Evolutionary conservation across 2,329 filamentous ascomycete species (phyloP), one percentile per base, ranked within the genome.

Genomic region (Didymella arachidicola): DNA sequence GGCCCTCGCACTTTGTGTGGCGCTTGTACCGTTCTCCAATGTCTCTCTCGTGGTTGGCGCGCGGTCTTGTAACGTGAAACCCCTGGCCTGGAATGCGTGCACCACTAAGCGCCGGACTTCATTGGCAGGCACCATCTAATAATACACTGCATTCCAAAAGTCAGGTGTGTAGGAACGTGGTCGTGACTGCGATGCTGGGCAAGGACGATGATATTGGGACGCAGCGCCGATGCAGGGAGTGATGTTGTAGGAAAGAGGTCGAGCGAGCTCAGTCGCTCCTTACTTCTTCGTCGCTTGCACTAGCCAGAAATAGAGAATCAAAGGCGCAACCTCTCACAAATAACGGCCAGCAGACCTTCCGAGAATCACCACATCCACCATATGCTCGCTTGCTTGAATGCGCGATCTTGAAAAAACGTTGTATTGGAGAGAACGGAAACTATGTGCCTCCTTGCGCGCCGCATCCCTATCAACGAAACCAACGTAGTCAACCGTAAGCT

Each of bases 361-460:
- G 46, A 43, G 46, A 43, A 42, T 19, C 30, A 38, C 27, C 18
- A 16, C 14, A 12, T 27, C 42, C 18, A 25, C 22, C 7, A 34
- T 7, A 26, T 18, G 44, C 44, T 55, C 46, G n/a, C 27, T 30
- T 44, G 43, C 3, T 27, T 34, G 19, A 44, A 50, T 27, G 43
- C 22, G 22, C 26, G 42, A 42, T 47, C 16, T 43, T 22, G 22
- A n/a, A 16, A 16, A 45, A 51, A 58, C 18, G 41, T 14, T 50
- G 36, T 25, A 59, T 46, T 53, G 25, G 42, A 45, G 41, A 49
- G 42, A 55, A 34, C 52, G 29, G 50, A 27, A 49, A 57, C 38
- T 57, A 57, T 62, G 46, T 59, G 54, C 53, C 49, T 53, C 52
- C 46, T 14, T 56, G 14, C 43, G 43, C 43, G 43, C 51, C 32